Base-by-base conservation (phyloP, 2,329 filamentous ascomycete species). In the Colletotrichum sp. region DNA sequence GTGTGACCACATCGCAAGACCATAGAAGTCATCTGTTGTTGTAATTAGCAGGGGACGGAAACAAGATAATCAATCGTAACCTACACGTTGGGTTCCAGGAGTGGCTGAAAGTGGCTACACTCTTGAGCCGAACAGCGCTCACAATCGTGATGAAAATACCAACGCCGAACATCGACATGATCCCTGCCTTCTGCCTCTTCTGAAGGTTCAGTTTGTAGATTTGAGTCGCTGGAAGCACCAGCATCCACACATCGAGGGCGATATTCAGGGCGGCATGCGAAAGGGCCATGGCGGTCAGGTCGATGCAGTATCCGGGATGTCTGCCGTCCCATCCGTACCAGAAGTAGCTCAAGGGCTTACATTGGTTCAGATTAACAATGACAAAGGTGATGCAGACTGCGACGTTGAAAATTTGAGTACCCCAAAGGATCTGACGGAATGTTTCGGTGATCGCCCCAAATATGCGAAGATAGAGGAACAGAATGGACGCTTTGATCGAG, bases 391-490 rank as follows among this genome's bases (percentile, higher is more conserved):
- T 71, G 65, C 74, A 76, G 11, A 72, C 63, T 2, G 64, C 55
- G 22, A 48, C 19, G n/a, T 77, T 77, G 63, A 77, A 72, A 6
- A 63, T 59, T 0, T 76, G 59, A 1, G 81, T 78, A 7, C 34
- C 79, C 75, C 78, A 80, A 1, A 82, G 70, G 11, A 79, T 34
- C 64, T 74, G 77, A 7, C 79, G 80, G 60, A 85, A 81, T 1
- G n/a, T 57, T 0, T 79, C 72, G 5, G n/a, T 69, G 64, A 15
- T 77, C 69, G 13, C 80, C 80, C 86, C 83, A 30, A 86, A 86
- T 12, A 86, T 82, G 15, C 82, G 81, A 8, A 82, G 79, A 74
- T 85, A 86, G 70, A 86, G 82, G 25, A 83, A 79, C 1, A 86
- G 79, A 34, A 86, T 79, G 6, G 84, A 81, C 6, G 84, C 76